These are phyloP conservation scores for Viridothelium virens DNA, from an alignment of 495 filamentous ascomycete species.

Conservation along the genomic window DNA sequence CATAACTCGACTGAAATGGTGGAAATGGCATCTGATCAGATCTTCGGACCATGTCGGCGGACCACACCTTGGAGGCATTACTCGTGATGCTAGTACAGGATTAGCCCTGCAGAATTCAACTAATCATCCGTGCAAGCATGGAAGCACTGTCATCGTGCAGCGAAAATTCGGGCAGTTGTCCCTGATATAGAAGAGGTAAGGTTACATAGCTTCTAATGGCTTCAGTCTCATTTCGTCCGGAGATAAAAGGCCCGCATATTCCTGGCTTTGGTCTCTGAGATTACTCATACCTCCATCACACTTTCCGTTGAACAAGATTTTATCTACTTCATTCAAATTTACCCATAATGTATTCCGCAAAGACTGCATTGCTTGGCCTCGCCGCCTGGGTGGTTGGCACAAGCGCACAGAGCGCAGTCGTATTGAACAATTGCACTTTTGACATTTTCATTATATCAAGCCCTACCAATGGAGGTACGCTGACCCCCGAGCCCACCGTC, in stretches of 20 bases:
- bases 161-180: not conserved
- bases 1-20: not conserved
- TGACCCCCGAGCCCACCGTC: not conserved
- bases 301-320: not conserved
- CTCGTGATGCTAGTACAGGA: not conserved
- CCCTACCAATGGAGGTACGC: not conserved
- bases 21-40: constrained; percentile 1
- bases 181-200: not conserved
- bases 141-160: constrained; percentile 7
- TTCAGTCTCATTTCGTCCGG: not conserved
- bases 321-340: not conserved
- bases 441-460: not conserved
- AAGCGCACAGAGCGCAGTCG: not conserved
- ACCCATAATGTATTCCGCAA: not conserved
- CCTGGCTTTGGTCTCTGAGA: not conserved
- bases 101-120: not conserved
- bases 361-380: not conserved
- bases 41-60: not conserved
- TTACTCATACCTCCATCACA: not conserved
- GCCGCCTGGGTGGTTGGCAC: not conserved
- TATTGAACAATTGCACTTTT: not conserved
- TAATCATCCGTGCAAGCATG: not conserved
- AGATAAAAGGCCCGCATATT: not conserved
- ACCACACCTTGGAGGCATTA: not conserved
- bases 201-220: not conserved